phyloP scores from a whole-genome alignment of 208 protist genomes.

The Trichomonas tenax region DNA sequence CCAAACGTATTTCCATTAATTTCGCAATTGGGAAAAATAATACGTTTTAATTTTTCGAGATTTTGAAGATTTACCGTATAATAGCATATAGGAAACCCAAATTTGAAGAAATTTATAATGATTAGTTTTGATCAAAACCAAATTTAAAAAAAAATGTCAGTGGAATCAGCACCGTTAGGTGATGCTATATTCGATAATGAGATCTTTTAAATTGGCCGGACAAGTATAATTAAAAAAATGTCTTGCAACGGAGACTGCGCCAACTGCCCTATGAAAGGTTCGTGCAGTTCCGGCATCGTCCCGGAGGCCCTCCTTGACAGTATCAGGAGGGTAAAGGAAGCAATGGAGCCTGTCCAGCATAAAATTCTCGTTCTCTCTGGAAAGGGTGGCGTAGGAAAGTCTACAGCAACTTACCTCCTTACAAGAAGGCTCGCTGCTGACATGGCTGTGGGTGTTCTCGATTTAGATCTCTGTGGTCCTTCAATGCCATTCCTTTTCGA shows the following conservation, averaged over 20 bases:
- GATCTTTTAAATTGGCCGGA: too few species aligned
- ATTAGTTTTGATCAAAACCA: too few species aligned
- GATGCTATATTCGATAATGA: too few species aligned
- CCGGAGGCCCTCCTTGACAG: background rate
- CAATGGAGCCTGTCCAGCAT: conserved; percentile 62
- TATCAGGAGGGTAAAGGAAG: background rate
- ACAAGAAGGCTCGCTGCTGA: conserved; percentile 29
- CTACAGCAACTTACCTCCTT: conserved; percentile 86
- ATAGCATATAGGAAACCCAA: too few species aligned
- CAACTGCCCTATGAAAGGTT: background rate
- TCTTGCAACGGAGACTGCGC: background rate
- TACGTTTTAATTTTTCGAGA: too few species aligned
- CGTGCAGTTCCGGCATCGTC: background rate
- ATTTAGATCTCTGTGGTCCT: conserved; percentile 99
- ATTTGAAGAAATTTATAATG: too few species aligned
- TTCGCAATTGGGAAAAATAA: too few species aligned
- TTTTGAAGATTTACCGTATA: too few species aligned
- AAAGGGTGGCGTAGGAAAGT: conserved; percentile 94
- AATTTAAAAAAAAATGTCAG: too few species aligned
- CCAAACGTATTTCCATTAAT: too few species aligned
- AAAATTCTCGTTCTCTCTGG: conserved; percentile 95
- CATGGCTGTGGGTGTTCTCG: conserved; percentile 80
- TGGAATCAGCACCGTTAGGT: too few species aligned
- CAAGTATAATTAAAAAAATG: background rate
- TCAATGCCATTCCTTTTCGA: conserved; percentile 81